Evolutionary conservation across 2,329 filamentous ascomycete genomes (phyloP).

Genomic region (Didymella glomerata): DNA sequence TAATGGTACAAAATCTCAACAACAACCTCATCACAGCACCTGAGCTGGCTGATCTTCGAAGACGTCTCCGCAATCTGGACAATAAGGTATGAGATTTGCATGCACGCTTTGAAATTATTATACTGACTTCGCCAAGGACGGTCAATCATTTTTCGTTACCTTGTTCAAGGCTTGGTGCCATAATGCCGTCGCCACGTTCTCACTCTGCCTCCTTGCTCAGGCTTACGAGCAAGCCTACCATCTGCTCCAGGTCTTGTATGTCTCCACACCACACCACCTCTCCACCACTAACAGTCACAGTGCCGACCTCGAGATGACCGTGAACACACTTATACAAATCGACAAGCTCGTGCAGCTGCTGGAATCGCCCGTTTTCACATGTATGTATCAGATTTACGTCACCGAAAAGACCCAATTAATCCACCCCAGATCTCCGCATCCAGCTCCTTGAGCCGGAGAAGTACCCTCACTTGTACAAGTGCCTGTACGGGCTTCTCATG

Average conservation of each 20-base stretch:
- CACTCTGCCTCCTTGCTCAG: slow-evolving; percentile 91
- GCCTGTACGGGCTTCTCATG: slow-evolving; percentile 96
- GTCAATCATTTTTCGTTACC: slow-evolving; percentile 92
- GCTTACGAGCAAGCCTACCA: slow-evolving; percentile 99
- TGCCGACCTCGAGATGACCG: slow-evolving; percentile 97
- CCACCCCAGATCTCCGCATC: slow-evolving; percentile 78
- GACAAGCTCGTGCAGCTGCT: slow-evolving; percentile 97
- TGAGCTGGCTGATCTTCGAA: slow-evolving; percentile 88
- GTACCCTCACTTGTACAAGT: slow-evolving; percentile 95
- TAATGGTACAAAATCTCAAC: slow-evolving; percentile 99
- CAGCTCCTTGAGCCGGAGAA: slow-evolving; percentile 95
- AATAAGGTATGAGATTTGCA: slow-evolving; percentile 60
- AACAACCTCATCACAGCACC: slow-evolving; percentile 99
- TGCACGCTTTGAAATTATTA: neutral
- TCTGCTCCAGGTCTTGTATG: slow-evolving; percentile 91
- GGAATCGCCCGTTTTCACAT: slow-evolving; percentile 97
- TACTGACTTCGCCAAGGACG: slow-evolving; percentile 67
- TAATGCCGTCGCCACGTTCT: slow-evolving; percentile 97
- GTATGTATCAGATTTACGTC: slow-evolving; percentile 59
- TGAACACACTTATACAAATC: slow-evolving; percentile 98
- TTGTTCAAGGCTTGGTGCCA: slow-evolving; percentile 98
- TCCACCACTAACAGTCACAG: slow-evolving; percentile 58
- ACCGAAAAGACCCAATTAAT: slow-evolving; percentile 23
- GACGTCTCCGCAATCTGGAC: slow-evolving; percentile 88
- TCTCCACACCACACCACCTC: slow-evolving; percentile 11